Base-by-base conservation (phyloP, 768 basidiomycete genomes). In the Ramaria sp. region DNA sequence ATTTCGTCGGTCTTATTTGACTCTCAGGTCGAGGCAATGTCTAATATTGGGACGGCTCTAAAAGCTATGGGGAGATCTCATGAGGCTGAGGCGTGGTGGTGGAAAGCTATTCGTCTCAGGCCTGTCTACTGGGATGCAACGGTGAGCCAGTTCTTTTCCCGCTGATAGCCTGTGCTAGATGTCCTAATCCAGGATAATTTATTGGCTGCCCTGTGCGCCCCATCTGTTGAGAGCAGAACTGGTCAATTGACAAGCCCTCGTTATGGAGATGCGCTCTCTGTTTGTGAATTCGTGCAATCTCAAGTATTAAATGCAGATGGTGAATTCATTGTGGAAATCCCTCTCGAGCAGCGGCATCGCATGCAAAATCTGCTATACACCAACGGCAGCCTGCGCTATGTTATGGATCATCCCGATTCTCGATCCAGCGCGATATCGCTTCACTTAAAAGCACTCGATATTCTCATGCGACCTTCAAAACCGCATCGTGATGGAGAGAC, bases 281-380 rank as follows among this genome's bases (percentile, higher is more conserved):
- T 71, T 25, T 71, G 70, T 56, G 57, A 63, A n/a, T 67, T 60
- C 48, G 64, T 71, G 37, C 63, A 66, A 52, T 54, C 57, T 3
- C 63, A 66, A 42, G 56, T 68, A 30, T 61, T 66, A 25, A 53
- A 48, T 15, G 50, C 48, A 28, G 53, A 60, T 49, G 65, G 63
- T 16, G 58, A 60, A 4, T 55, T 66, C 1, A 59, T 60, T 5
- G 15, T 61, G 9, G 22, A 49, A 18, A 52, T 72, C 0, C 62
- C 69, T 7, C 60, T 63, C 24, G 61, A 53, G 50, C 73, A 70
- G 50, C 59, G 68, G 3, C 73, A 71, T 52, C 70, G 74, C 5
- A 61, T 77, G 6, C 75, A 76, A 60, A 73, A 72, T 60, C 67
- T 76, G 38, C 63, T 75, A 42, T 70, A 73, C 55, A 72, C 69